Evolutionary conservation across 306 rosid genomes (phyloP).

Genomic region (Quercus variabilis): DNA sequence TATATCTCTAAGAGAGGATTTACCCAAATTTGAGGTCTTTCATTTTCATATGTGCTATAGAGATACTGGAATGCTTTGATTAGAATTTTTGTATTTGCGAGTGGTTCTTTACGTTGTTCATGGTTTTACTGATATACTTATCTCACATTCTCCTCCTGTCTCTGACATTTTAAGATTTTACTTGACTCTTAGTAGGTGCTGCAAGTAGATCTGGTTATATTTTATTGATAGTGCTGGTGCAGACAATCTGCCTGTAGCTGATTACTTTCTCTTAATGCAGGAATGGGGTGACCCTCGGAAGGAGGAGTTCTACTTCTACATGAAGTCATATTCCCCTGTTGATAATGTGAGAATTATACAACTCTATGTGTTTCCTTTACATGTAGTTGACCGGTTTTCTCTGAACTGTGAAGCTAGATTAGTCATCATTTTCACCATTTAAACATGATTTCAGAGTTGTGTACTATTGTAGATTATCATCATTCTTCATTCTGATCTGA

Average conservation of each 20-base stretch:
- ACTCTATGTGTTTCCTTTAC: neutral
- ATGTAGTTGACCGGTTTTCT: conserved; percentile 1
- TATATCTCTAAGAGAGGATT: neutral
- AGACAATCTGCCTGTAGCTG: neutral
- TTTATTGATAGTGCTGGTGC: no score
- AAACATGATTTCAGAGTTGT: conserved; percentile 12
- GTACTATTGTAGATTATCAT: neutral
- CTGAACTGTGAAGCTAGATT: neutral
- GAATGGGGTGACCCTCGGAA: conserved; percentile 98
- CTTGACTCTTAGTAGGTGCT: no score
- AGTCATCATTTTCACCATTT: conserved; percentile 11
- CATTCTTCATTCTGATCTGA: conserved; percentile 2
- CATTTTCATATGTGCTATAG: neutral
- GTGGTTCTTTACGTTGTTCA: neutral
- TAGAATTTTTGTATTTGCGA: neutral
- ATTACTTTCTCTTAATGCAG: conserved; percentile 47
- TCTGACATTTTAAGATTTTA: neutral
- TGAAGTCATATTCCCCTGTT: conserved; percentile 95
- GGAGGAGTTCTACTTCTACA: conserved; percentile 90
- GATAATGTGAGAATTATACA: conserved; percentile 72
- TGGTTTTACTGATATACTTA: neutral
- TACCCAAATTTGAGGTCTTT: neutral
- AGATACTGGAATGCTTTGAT: neutral
- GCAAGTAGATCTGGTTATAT: no score
- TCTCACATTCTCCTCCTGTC: neutral